Conservation (phyloP, 106 monocot species). For the Dendrobium officinale region DNA sequence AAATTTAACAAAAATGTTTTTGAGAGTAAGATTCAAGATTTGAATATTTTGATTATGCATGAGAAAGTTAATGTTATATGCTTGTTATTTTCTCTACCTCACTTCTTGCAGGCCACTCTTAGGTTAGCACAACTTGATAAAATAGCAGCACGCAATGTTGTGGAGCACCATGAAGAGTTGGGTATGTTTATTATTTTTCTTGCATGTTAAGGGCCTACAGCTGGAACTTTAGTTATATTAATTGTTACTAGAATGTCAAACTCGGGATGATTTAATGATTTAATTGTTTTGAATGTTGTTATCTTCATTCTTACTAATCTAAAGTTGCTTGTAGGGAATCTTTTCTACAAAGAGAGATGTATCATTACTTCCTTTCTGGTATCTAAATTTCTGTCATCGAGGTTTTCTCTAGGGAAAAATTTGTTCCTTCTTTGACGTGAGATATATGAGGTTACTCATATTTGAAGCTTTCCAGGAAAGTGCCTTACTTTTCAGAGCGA, state of each 20-base stretch:
- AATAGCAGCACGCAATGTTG: conserved; percentile 85
- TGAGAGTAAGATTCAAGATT: too few species aligned
- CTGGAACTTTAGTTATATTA: conserved; percentile 4
- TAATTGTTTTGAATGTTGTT: conserved; percentile 1
- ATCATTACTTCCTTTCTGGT: background rate
- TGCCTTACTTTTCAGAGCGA: background rate
- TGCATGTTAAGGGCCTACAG: background rate
- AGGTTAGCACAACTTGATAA: conserved; percentile 81
- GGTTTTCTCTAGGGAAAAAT: background rate
- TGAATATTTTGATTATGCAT: too few species aligned
- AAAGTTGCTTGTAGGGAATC: too few species aligned
- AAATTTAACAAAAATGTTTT: too few species aligned
- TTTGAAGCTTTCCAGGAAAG: background rate
- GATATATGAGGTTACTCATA: background rate
- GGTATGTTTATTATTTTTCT: conserved; percentile 41
- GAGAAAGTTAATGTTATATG: too few species aligned
- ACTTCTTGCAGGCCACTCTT: conserved; percentile 60
- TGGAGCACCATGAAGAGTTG: conserved; percentile 99
- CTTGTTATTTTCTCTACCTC: background rate
- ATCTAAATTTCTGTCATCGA: background rate
- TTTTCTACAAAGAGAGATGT: background rate
- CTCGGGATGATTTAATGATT: background rate
- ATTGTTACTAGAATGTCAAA: background rate
- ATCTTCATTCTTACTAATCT: background rate
- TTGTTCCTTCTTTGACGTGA: background rate